Evolutionary conservation across 2,329 filamentous ascomycete genomes (phyloP).

Genomic region (Cordyceps militaris): DNA sequence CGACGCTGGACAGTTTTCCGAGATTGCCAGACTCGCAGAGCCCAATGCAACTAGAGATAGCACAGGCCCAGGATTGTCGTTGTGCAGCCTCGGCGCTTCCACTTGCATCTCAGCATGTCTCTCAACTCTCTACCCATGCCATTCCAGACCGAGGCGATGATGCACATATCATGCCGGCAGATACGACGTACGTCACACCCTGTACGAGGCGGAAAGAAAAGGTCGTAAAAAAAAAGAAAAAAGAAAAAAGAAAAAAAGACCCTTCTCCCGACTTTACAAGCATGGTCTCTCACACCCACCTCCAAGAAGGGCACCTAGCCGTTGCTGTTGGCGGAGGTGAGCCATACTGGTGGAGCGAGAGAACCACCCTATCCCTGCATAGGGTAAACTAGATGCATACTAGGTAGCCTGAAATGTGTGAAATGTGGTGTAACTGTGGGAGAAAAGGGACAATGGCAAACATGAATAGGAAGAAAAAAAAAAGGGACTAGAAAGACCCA

Average conservation of each 20-base stretch:
- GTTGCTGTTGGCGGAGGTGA: background rate
- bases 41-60: background rate
- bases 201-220: background rate
- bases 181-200: background rate
- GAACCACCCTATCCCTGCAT: slow-evolving; percentile 4
- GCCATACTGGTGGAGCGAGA: slow-evolving; percentile 4
- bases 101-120: background rate
- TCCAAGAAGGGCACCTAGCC: too few species aligned
- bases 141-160: background rate
- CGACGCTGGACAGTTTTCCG: background rate
- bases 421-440: background rate
- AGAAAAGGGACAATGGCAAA: background rate
- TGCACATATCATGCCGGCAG: background rate
- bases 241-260: too few species aligned
- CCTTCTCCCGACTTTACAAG: too few species aligned
- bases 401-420: background rate
- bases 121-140: background rate
- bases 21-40: background rate
- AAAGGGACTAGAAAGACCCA: background rate
- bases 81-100: background rate
- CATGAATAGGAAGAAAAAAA: background rate
- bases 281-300: background rate
- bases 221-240: background rate
- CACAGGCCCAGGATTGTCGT: background rate
- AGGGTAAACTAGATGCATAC: slow-evolving; percentile 1